These are phyloP conservation scores for Calonectria crousiana DNA, from an alignment of 2,329 filamentous ascomycete species.

Conservation along the genomic window DNA sequence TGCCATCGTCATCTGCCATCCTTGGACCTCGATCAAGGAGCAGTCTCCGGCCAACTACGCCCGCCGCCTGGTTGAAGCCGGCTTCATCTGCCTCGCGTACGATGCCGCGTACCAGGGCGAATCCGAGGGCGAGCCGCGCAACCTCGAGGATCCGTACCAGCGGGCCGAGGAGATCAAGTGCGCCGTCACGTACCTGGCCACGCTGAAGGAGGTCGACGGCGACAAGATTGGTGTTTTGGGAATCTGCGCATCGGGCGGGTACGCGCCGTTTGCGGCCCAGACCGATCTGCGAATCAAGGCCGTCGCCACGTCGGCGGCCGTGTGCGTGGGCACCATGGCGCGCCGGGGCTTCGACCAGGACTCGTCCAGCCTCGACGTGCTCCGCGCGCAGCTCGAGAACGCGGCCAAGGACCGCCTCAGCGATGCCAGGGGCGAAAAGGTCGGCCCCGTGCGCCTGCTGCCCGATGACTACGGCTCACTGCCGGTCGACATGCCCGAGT, in stretches of 20 bases:
- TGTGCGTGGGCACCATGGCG: conserved; percentile 46
- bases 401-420: conserved; percentile 18
- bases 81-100: conserved; percentile 50
- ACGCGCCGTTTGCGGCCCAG: conserved; percentile 50
- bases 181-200: conserved; percentile 50
- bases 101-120: conserved; percentile 56
- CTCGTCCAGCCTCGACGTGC: conserved; percentile 7
- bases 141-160: conserved; percentile 55
- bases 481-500: conserved; percentile 14
- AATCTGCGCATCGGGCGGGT: conserved; percentile 54
- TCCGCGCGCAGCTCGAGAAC: conserved; percentile 6
- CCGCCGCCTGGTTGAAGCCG: conserved; percentile 41
- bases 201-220: conserved; percentile 42
- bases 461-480: conserved; percentile 7
- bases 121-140: conserved; percentile 48
- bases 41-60: conserved; percentile 51
- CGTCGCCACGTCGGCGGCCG: conserved; percentile 46
- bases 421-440: background rate
- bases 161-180: conserved; percentile 52
- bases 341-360: conserved; percentile 32
- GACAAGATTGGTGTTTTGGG: conserved; percentile 44
- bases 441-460: conserved; percentile 12
- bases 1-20: conserved; percentile 47
- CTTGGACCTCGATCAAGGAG: conserved; percentile 51
- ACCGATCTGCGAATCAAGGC: conserved; percentile 51